phyloP scores from a whole-genome alignment of 2,329 filamentous ascomycete species.

The Xylaria sp. region DNA sequence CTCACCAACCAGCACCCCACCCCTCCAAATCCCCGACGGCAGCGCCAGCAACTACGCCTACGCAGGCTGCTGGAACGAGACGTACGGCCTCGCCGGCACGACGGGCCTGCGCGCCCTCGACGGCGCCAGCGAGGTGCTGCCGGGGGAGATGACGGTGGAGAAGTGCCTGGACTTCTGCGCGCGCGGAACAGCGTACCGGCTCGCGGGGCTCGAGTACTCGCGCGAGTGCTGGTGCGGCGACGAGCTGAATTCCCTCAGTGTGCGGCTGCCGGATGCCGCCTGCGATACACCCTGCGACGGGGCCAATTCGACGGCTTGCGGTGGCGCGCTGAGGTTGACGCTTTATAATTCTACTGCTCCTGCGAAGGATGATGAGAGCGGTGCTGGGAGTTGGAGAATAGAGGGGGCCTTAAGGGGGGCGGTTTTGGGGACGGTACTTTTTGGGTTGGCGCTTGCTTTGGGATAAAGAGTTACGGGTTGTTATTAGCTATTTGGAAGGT shows the following conservation, averaged over 20 bases:
- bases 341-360: constrained; percentile 52
- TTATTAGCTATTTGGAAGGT: neutral
- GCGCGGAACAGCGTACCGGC: constrained; percentile 54
- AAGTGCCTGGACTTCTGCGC: constrained; percentile 64
- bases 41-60: constrained; percentile 57
- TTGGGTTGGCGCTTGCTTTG: constrained; percentile 23
- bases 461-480: constrained; percentile 6
- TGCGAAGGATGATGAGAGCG: constrained; percentile 3
- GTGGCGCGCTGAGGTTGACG: constrained; percentile 62
- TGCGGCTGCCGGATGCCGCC: constrained; percentile 57
- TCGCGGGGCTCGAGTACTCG: constrained; percentile 67
- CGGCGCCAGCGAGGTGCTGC: constrained; percentile 53
- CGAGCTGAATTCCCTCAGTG: constrained; percentile 59
- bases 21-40: constrained; percentile 25
- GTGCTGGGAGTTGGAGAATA: neutral
- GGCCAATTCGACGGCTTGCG: constrained; percentile 63
- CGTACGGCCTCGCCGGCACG: constrained; percentile 57
- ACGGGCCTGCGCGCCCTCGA: constrained; percentile 58
- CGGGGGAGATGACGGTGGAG: constrained; percentile 63
- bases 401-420: constrained; percentile 5
- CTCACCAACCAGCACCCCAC: neutral
- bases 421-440: constrained; percentile 7
- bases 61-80: constrained; percentile 70
- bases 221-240: constrained; percentile 70
- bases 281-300: constrained; percentile 67